A percentile compares a stretch with the other conserved stretches of the same genome.
Conservation (phyloP, 1,139 yeast genomes). For the Pichia sp. region DNA sequence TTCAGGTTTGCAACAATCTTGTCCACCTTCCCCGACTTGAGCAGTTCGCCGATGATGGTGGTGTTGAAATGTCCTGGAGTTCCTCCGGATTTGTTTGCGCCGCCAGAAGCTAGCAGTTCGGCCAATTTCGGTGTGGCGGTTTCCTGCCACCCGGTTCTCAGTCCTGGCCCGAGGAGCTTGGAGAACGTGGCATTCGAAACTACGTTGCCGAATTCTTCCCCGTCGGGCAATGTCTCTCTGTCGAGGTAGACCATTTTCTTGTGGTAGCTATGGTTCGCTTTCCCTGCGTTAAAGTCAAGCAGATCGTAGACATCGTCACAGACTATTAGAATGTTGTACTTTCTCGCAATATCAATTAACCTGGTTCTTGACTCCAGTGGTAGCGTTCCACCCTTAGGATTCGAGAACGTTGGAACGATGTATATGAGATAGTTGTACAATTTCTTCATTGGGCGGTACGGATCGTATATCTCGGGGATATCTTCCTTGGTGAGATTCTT, state of each 20-base stretch:
- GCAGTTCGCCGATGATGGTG: slow-evolving; percentile 61
- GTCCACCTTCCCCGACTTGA: slow-evolving; percentile 47
- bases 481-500: slow-evolving; percentile 22
- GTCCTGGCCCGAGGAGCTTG: slow-evolving; percentile 81
- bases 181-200: slow-evolving; percentile 80
- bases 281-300: slow-evolving; percentile 43
- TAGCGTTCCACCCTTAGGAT: slow-evolving; percentile 76
- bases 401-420: slow-evolving; percentile 78
- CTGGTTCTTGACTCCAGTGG: slow-evolving; percentile 48
- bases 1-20: slow-evolving; percentile 45
- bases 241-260: slow-evolving; percentile 34
- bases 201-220: slow-evolving; percentile 55
- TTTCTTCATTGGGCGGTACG: slow-evolving; percentile 44
- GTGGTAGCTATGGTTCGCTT: slow-evolving; percentile 26
- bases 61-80: slow-evolving; percentile 79
- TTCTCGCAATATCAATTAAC: slow-evolving; percentile 66
- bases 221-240: slow-evolving; percentile 36
- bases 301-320: slow-evolving; percentile 87
- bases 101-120: slow-evolving; percentile 62
- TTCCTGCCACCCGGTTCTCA: slow-evolving; percentile 87
- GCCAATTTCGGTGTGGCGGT: slow-evolving; percentile 59
- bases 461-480: slow-evolving; percentile 35
- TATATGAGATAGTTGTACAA: slow-evolving; percentile 71
- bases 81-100: slow-evolving; percentile 85
- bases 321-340: slow-evolving; percentile 68